Base-by-base conservation (phyloP, 2,329 filamentous ascomycete genomes). In the Myriangium duriaei region DNA sequence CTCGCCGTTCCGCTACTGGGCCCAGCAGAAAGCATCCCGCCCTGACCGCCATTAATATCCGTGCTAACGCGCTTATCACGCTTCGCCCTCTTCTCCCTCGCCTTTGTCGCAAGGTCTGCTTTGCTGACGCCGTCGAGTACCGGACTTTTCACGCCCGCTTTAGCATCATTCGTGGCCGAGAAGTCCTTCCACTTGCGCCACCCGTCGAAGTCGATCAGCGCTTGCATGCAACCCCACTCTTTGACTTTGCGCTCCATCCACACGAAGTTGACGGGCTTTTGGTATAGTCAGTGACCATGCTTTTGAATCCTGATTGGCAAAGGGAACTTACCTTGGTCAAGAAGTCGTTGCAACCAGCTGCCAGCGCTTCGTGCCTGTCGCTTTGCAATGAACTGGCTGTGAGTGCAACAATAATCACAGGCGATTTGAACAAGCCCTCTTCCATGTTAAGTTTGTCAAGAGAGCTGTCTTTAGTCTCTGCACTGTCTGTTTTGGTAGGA, bases 161-260 rank as follows among this genome's bases (percentile, higher is more conserved):
- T 30, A 6, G 30, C 9, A 9, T 11, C 28, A 12, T 26, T 30
- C 13, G 13, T 33, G 21, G 21, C 21, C 16, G 36, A 39, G 14
- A 39, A 88, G 52, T 91, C 83, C 58, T 94, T 94, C 91, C 91
- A 98, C 59, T 85, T 85, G 39, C 87, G 76, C 91, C 91, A 98
- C 44, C 91, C 91, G 57, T 96, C 88, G 56, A 91, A 96, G 64
- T 98, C 91, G 53, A 98, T 96, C 15, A 98, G 71, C 7, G 91
- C 91, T 65, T 96, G 91, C 91, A 98, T 98, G 65, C 91, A 96
- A 40, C 91, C 91, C 91, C 91, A 98, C 68, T 98, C 91, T 63
- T 92, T 95, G 49, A 96, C 87, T 60, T 98, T 98, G 41, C 88
- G 77, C 58, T 95, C 85, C 16, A 98, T 74, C 87, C 88, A 98